phyloP scores from a whole-genome alignment of 2,329 filamentous ascomycete species.

The Ascochyta viciae-villosae region DNA sequence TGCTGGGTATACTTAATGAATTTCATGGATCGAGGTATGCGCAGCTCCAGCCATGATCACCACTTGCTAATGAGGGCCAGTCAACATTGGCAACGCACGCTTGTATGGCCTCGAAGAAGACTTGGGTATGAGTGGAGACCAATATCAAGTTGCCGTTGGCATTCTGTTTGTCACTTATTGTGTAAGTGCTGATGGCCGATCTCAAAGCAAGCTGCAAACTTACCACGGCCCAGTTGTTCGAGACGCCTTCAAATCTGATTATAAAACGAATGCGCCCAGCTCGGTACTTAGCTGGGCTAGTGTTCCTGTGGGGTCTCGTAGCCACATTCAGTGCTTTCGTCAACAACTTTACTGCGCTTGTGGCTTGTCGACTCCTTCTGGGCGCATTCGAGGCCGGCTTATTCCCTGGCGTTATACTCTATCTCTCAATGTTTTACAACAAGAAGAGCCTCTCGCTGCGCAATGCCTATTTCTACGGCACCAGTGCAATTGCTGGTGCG shows the following conservation, averaged over 20 bases:
- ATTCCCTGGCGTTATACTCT: constrained; percentile 37
- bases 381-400: constrained; percentile 41
- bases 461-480: constrained; percentile 60
- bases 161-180: constrained; percentile 36
- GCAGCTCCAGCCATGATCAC: no score
- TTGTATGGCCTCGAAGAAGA: constrained; percentile 28
- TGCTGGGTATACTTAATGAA: constrained; percentile 61
- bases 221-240: constrained; percentile 48
- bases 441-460: constrained; percentile 58
- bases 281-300: constrained; percentile 31
- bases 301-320: constrained; percentile 35
- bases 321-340: constrained; percentile 34
- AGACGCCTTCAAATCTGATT: constrained; percentile 56
- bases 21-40: constrained; percentile 56
- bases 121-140: constrained; percentile 27
- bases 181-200: constrained; percentile 16
- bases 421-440: constrained; percentile 39
- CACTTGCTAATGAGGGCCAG: constrained; percentile 1
- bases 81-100: constrained; percentile 53
- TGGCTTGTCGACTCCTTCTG: constrained; percentile 37
- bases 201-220: constrained; percentile 18
- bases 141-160: constrained; percentile 34
- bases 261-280: constrained; percentile 52
- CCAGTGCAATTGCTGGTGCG: constrained; percentile 61
- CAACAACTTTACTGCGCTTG: constrained; percentile 34